Base-by-base conservation (phyloP, 2,329 filamentous ascomycete species). In the Trichoderma sp. region DNA sequence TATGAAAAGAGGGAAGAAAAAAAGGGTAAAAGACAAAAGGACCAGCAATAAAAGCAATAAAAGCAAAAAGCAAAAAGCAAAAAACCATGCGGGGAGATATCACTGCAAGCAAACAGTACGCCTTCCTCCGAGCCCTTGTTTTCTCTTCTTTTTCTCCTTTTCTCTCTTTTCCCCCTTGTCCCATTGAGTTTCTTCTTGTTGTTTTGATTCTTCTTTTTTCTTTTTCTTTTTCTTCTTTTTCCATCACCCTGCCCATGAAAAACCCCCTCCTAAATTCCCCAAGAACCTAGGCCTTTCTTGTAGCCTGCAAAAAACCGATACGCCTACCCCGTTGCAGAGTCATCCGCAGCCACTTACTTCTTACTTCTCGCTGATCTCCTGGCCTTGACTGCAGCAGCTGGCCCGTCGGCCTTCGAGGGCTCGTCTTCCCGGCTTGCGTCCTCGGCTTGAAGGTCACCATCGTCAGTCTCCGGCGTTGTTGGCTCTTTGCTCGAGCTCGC, bases 401-500 rank as follows among this genome's bases (percentile, higher is more conserved):
- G 70, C 14, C 26, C 51, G 32, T 36, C 68, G 51, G 47, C 18
- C 15, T 47, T 64, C 12, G 61, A 32, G 14, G 14, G 26, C 62
- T 69, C 73, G 26, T 71, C 69, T 36, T 76, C 74, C 2, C 66
- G 36, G 8, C 71, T 62, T 12, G 72, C 71, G 18, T 30, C 63
- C 60, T 72, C 66, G 21, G n/a, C 72, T 51, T 76, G 71, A 21
- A 77, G 74, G 15, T 61, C 72, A 6, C 73, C 74, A 11, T 71
- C 72, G 21, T 77, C 75, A 14, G 60, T 66, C 21, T 73, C 74
- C 5, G 65, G 72, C 5, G 57, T 73, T n/a, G 66, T 73, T 21
- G 75, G 73, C 39, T 74, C 74, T 28, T 79, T 76, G 28, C 74
- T 39, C 26, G 56, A 39, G 26, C 39, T 51, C 56, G 34, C 61